Percentiles rank a stretch among this genome's conserved stretches.
These are phyloP conservation scores for Tillandsia fasciculata DNA, from an alignment of 176 grass and related monocot genomes.

Conservation along the genomic window DNA sequence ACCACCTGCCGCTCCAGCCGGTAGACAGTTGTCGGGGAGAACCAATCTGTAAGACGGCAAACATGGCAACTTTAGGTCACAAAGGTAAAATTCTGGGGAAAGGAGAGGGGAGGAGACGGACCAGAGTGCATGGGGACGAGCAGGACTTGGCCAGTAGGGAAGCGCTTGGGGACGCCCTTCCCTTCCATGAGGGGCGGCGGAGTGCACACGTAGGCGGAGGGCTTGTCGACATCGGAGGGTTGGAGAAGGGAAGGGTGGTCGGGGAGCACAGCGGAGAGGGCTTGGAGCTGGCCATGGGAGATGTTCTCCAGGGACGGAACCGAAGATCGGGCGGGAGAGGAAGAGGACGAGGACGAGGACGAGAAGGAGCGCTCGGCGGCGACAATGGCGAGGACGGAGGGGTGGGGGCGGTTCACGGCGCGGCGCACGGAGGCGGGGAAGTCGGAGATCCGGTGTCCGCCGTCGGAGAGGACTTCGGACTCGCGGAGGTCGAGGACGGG, in stretches of 20 bases:
- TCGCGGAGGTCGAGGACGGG: constrained; percentile 48
- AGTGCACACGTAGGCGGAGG: constrained; percentile 68
- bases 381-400: constrained; percentile 49
- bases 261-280: constrained; percentile 49
- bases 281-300: constrained; percentile 84
- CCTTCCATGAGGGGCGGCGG: constrained; percentile 77
- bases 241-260: constrained; percentile 58
- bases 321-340: not conserved
- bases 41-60: constrained; percentile 65
- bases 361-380: constrained; percentile 46
- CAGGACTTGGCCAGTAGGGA: constrained; percentile 32
- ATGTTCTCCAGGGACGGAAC: constrained; percentile 62
- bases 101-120: constrained; percentile 19
- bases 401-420: constrained; percentile 50
- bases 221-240: constrained; percentile 51
- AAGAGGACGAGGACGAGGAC: not conserved
- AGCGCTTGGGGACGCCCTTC: constrained; percentile 48
- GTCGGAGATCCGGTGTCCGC: constrained; percentile 37
- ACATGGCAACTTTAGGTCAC: not conserved
- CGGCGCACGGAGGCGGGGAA: constrained; percentile 55
- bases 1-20: constrained; percentile 88
- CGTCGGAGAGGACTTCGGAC: constrained; percentile 52
- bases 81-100: constrained; percentile 1
- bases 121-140: constrained; percentile 69
- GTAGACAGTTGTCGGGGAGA: constrained; percentile 45